These are phyloP conservation scores for Stephania cephalantha DNA, from an alignment of 164 flowering plant species.

Conservation along the genomic window DNA sequence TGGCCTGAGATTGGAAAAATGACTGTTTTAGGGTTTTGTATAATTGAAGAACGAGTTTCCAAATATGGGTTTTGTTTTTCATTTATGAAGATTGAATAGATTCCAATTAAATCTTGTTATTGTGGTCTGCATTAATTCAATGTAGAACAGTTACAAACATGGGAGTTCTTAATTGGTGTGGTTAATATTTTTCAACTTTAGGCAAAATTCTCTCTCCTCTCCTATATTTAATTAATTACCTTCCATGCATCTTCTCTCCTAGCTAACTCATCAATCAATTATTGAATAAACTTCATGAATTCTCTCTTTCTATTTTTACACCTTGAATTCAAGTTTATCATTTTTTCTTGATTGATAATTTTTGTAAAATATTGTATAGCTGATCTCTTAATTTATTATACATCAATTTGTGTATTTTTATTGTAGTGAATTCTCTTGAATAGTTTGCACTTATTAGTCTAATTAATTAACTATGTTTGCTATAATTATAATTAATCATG, in stretches of 20 bases:
- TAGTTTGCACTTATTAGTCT: no score
- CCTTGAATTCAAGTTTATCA: background rate
- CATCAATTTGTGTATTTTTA: no score
- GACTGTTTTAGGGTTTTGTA: constrained; percentile 9
- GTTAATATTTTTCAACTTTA: constrained; percentile 3
- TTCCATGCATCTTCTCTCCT: background rate
- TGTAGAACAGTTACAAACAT: constrained; percentile 10
- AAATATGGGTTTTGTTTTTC: constrained; percentile 10
- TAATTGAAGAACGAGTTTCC: constrained; percentile 16
- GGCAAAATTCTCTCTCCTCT: background rate
- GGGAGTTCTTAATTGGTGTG: constrained; percentile 5
- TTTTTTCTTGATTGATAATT: background rate
- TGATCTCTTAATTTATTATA: background rate
- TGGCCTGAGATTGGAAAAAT: constrained; percentile 10
- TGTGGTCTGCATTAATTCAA: constrained; percentile 4
- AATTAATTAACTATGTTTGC: no score
- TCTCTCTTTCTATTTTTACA: background rate
- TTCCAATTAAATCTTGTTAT: constrained; percentile 2
- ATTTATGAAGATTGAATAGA: constrained; percentile 9
- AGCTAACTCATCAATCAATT: background rate
- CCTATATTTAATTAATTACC: background rate
- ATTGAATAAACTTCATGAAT: background rate
- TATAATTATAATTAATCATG: background rate
- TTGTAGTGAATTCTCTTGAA: no score
- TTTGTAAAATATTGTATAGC: background rate